Evolutionary conservation across 805 yeast genomes (phyloP).

Genomic region (Metschnikowia peoriensis): DNA sequence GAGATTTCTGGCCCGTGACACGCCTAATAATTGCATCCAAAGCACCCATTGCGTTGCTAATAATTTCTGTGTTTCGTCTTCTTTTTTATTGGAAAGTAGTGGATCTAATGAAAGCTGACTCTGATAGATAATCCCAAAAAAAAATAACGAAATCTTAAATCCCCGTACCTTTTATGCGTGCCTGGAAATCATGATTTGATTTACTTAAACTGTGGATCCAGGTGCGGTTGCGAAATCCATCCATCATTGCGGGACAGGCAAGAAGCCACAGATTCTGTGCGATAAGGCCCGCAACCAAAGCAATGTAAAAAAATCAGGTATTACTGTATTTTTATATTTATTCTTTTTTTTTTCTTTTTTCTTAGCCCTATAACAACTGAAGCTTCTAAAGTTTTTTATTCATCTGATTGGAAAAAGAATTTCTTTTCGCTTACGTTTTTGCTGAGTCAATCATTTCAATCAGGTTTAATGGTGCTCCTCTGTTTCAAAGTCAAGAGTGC

Average conservation of each 20-base stretch:
- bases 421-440: too few species aligned
- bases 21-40: background rate
- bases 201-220: background rate
- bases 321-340: too few species aligned
- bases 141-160: background rate
- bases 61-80: too few species aligned
- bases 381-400: too few species aligned
- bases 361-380: too few species aligned
- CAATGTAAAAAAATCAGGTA: background rate
- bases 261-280: background rate
- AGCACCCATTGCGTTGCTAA: background rate
- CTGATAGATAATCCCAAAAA: background rate
- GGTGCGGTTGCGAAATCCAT: background rate
- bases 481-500: too few species aligned
- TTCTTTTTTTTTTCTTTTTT: too few species aligned
- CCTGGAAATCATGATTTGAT: background rate
- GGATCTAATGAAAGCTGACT: background rate
- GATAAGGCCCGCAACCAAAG: background rate
- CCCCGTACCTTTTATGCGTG: background rate
- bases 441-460: too few species aligned
- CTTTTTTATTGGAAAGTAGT: too few species aligned
- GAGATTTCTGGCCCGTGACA: background rate
- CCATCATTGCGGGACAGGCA: background rate
- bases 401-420: too few species aligned
- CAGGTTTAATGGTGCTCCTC: too few species aligned